phyloP scores from a whole-genome alignment of 1,284 basidiomycete genomes.

The Apiotrichum siamense region DNA sequence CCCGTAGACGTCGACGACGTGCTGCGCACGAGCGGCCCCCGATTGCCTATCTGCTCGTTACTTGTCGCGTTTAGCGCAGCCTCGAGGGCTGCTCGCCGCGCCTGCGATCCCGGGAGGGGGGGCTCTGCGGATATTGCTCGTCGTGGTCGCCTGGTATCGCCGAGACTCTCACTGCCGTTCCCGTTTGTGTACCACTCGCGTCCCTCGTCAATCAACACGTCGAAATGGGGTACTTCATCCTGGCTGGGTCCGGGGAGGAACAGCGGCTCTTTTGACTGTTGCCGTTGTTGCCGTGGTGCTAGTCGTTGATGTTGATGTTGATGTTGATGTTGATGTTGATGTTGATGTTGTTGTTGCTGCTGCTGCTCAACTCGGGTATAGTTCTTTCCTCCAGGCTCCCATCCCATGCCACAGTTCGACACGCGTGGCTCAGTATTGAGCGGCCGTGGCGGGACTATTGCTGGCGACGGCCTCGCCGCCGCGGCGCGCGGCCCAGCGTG shows the following conservation, averaged over 20 bases:
- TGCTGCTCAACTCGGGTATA: background rate
- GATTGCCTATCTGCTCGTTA: background rate
- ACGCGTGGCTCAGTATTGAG: conserved; percentile 37
- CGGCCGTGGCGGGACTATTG: conserved; percentile 19
- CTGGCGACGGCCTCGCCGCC: background rate
- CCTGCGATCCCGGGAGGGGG: conserved; percentile 10
- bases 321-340: background rate
- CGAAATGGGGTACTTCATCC: conserved; percentile 16
- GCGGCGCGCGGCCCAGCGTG: conserved; percentile 1
- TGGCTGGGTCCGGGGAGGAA: background rate
- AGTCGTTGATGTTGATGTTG: background rate
- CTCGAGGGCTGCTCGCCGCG: conserved; percentile 11
- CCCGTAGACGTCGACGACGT: conserved; percentile 4
- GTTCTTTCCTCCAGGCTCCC: conserved; percentile 34
- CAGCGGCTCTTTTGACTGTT: background rate
- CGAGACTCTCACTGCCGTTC: background rate
- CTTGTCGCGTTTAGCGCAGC: background rate
- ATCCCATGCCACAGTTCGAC: conserved; percentile 30
- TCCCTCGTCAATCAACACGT: conserved; percentile 26
- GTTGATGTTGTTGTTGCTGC: background rate
- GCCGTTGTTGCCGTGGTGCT: background rate
- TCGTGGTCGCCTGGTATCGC: too few relatives aligned
- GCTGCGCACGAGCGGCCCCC: conserved; percentile 12
- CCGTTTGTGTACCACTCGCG: conserved; percentile 18
- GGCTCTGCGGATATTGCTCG: background rate